phyloP scores from a whole-genome alignment of 129 eudicot species.

The Chrysanthemum lavandulifolium region DNA sequence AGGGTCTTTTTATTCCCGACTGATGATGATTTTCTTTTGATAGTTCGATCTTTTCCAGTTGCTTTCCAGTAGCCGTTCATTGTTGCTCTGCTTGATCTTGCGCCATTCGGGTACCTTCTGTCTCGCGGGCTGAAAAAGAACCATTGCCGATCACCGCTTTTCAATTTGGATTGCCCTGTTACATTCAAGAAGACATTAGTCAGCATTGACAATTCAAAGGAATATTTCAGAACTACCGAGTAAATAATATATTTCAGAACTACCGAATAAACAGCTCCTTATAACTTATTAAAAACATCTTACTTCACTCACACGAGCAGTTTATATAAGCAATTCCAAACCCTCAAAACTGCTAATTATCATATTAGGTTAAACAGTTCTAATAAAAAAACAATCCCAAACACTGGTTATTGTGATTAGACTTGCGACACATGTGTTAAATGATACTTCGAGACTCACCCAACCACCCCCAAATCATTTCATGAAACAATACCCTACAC shows the following conservation, averaged over 20 bases:
- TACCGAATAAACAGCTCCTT: not conserved
- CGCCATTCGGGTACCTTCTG: constrained; percentile 79
- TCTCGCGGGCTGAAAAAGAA: constrained; percentile 89
- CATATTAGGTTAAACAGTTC: too few relatives aligned
- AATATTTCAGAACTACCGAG: too few relatives aligned
- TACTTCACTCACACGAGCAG: too few relatives aligned
- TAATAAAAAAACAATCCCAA: too few relatives aligned
- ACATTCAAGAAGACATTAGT: constrained; percentile 7
- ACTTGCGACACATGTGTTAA: too few relatives aligned
- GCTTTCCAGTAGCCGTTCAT: constrained; percentile 91
- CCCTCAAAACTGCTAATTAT: too few relatives aligned
- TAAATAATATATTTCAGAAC: too few relatives aligned
- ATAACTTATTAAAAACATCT: too few relatives aligned
- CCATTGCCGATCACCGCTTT: constrained; percentile 91
- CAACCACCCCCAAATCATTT: not conserved
- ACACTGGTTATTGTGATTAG: too few relatives aligned
- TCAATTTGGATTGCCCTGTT: constrained; percentile 63
- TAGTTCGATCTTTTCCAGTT: constrained; percentile 82
- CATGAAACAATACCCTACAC: not conserved
- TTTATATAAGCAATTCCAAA: too few relatives aligned
- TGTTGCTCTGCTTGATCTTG: constrained; percentile 74
- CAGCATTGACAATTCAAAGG: not conserved
- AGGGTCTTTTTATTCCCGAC: constrained; percentile 85
- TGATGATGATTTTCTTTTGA: constrained; percentile 46
- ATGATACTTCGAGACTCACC: not conserved